Evolutionary conservation across 208 protist species (phyloP).

Genomic region (Crithidia fasciculata): DNA sequence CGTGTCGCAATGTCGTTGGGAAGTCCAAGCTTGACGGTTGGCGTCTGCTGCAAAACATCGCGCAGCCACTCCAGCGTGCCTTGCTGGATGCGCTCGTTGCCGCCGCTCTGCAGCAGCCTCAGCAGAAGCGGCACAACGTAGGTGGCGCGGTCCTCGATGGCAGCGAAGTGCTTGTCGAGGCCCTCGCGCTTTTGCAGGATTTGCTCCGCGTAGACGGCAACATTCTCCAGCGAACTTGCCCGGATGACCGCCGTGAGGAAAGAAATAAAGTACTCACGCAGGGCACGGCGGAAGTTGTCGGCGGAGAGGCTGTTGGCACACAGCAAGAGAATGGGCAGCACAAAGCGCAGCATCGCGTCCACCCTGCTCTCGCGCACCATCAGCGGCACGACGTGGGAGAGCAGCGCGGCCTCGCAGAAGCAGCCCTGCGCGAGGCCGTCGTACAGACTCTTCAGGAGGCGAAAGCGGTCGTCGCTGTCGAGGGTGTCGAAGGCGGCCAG

Average conservation of each 20-base stretch:
- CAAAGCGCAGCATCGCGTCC: constrained; percentile 51
- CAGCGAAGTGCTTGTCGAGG: constrained; percentile 39
- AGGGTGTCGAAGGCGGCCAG: constrained; percentile 49
- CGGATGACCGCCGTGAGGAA: constrained; percentile 40
- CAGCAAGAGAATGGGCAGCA: constrained; percentile 58
- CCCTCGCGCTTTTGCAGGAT: constrained; percentile 48
- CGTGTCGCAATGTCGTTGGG: constrained; percentile 27
- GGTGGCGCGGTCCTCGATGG: constrained; percentile 32
- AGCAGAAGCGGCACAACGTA: constrained; percentile 49
- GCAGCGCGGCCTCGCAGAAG: constrained; percentile 48
- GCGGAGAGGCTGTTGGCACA: constrained; percentile 30
- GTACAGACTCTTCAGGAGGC: constrained; percentile 47
- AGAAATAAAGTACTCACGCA: constrained; percentile 49
- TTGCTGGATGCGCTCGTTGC: constrained; percentile 34
- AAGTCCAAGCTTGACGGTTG: constrained; percentile 25
- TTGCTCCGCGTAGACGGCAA: constrained; percentile 45
- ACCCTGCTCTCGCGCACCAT: constrained; percentile 47
- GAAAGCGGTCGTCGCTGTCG: constrained; percentile 40
- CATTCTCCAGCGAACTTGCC: constrained; percentile 28
- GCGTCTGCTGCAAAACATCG: constrained; percentile 23
- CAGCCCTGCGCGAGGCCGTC: constrained; percentile 26
- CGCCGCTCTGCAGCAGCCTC: constrained; percentile 38
- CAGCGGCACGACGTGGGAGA: constrained; percentile 49
- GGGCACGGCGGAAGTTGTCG: constrained; percentile 27
- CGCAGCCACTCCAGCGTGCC: constrained; percentile 34